Evolutionary conservation across 2,329 filamentous ascomycete species (phyloP), one percentile per base, ranked within the genome.

Genomic region (Cryphonectria nitschkei): DNA sequence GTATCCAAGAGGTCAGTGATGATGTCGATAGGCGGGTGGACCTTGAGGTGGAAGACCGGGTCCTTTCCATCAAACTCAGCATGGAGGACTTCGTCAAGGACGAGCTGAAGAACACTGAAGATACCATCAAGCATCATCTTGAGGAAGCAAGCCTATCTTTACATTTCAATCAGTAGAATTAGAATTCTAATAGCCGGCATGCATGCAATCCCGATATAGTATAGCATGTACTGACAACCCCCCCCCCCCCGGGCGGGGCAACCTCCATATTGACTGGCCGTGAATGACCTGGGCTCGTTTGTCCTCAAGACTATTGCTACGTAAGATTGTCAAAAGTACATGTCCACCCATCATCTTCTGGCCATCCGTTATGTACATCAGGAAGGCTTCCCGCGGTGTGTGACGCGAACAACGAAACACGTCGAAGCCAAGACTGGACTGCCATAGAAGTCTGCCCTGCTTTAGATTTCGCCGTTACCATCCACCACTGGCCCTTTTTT

Each of bases 61-160:
- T 69, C 16, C n/a, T 65, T 11, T 14, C 37, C n/a, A 65, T 65
- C 34, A 69, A 64, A 26, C 19, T 60, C 22, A 62, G 65, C 22
- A 37, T 69, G 16, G 68, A 69, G 26, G 68, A 65, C 22, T 69
- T 58, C 22, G 61, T 69, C 43, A 65, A 69, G 52, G 61, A 65
- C 37, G 68, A 69, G 39, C 68, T 69, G 19, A 65, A n/a, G 19
- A 46, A 54, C 13, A 65, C 61, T 26, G 68, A 52, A 26, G 68
- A 69, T 8, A 58, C 61, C 37, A 37, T 69, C 9, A 69, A 64
- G 62, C 39, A 69, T 3, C 61, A 41, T 26, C 52, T 69, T 37
- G 52, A 22, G 13, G 61, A 65, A 46, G 68, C 68, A 32, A 69
- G 54, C 26, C 13, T 69, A 13, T 69, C 54, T 65, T 32, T 69